Evolutionary conservation across 2,329 filamentous ascomycete genomes (phyloP), one percentile per base, ranked within the genome.

Genomic region (Ceratocystis eucalypticola): DNA sequence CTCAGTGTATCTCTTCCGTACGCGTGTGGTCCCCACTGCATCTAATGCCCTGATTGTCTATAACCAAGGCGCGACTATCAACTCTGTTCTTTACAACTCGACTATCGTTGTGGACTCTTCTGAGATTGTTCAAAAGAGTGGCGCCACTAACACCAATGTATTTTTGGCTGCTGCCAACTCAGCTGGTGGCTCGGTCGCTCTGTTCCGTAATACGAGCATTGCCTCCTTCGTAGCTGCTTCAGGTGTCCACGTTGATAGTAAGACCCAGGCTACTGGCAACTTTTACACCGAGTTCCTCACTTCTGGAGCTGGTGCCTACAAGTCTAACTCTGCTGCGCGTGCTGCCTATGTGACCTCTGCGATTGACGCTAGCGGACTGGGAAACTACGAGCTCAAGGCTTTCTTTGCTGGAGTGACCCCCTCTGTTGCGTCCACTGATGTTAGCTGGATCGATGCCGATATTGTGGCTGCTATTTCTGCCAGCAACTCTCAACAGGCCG

Each of bases 231-330:
- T 80, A 45, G 73, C 76, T 28, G 68, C 73, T 1, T 70, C 71
- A 0, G 77, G 75, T 64, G 73, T 71, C 1, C 70, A 74, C 17
- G 68, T 71, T 4, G 73, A 75, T 53, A 8, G 70, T 2, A 71
- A 70, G 48, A 74, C 77, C 0, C 73, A 77, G 62, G 68, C 71
- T 2, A 46, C 71, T 1, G 67, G 71, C 22, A 71, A 76, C 22
- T 71, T 73, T n/a, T 79, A 77, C 68, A 71, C 74, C 1, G 78
- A 80, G 70, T 80, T 75, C 65, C 69, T 69, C 25, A 78, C 73
- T 1, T 76, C 72, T 1, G 78, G 78, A 0, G 69, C 72, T 0
- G 78, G 78, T 0, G 74, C 75, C 25, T 79, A 78, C 64, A 50
- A 71, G 1, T 73, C 71, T 61, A 78, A 79, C 62, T 69, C 69